Evolutionary conservation across 495 filamentous ascomycete genomes (phyloP).

Genomic region (Neurospora intermedia): DNA sequence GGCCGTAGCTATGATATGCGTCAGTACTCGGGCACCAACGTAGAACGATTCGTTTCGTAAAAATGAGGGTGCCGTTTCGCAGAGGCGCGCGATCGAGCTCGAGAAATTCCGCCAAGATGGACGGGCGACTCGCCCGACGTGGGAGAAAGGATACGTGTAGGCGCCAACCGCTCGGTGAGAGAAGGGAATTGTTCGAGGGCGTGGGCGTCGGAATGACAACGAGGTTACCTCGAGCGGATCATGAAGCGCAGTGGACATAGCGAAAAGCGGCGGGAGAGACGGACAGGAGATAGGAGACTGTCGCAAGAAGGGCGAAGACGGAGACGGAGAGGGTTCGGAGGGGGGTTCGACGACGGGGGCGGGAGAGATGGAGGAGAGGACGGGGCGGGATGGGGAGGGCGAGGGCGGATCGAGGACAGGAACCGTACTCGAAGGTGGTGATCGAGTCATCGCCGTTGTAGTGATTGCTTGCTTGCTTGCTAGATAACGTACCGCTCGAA

Average conservation of each 20-base stretch:
- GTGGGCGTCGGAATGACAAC: constrained; percentile 21
- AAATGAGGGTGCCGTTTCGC: constrained; percentile 10
- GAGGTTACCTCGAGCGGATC: constrained; percentile 16
- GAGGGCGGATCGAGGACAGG: constrained; percentile 19
- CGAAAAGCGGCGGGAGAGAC: constrained; percentile 27
- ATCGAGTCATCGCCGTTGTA: constrained; percentile 33
- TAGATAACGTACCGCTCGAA: constrained; percentile 74
- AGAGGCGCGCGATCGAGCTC: constrained; percentile 19
- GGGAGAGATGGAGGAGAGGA: constrained; percentile 12
- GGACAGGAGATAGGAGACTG: constrained; percentile 25
- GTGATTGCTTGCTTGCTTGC: constrained; percentile 1
- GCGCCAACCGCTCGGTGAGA: constrained; percentile 50
- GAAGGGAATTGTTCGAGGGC: constrained; percentile 24
- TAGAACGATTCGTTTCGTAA: constrained; percentile 10
- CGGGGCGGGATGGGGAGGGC: constrained; percentile 12
- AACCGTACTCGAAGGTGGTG: constrained; percentile 31
- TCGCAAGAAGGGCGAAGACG: constrained; percentile 19
- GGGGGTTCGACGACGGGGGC: constrained; percentile 23
- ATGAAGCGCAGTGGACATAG: constrained; percentile 8
- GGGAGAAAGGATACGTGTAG: constrained; percentile 18
- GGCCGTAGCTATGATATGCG: constrained; percentile 67
- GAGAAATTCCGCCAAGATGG: constrained; percentile 19
- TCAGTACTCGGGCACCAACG: constrained; percentile 12
- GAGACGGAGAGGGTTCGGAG: constrained; percentile 4
- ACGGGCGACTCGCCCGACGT: constrained; percentile 28